A percentile compares a stretch with the other conserved stretches of the same genome.
Evolutionary conservation across 2,329 filamentous ascomycete species (phyloP).

Genomic region (Aaosphaeria arxii): DNA sequence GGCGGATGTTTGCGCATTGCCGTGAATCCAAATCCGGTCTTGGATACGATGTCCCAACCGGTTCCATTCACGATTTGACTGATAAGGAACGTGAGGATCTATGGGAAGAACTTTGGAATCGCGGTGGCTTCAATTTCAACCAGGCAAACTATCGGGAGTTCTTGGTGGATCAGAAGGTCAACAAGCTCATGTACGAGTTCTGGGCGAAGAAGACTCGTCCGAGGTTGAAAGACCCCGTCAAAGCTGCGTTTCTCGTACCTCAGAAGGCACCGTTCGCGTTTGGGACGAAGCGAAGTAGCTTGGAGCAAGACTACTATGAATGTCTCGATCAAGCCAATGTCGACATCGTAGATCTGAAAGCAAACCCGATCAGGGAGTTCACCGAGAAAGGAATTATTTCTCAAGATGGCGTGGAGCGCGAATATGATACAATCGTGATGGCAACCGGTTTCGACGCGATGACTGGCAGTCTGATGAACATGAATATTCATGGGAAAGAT

Average conservation of each 20-base stretch:
- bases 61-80: conserved; percentile 38
- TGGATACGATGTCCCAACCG: background rate
- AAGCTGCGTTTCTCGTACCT: conserved; percentile 37
- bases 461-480: conserved; percentile 15
- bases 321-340: conserved; percentile 41
- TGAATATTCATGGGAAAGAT: background rate
- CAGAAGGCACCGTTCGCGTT: conserved; percentile 15
- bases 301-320: conserved; percentile 29
- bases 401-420: conserved; percentile 39
- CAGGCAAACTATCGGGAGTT: conserved; percentile 30
- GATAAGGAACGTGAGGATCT: conserved; percentile 33
- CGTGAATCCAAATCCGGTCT: background rate
- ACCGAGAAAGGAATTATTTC: conserved; percentile 47
- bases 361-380: conserved; percentile 40
- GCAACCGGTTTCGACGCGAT: conserved; percentile 39
- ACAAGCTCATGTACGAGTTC: conserved; percentile 37
- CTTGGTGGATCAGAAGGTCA: conserved; percentile 29
- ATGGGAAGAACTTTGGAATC: conserved; percentile 32
- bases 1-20: background rate
- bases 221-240: conserved; percentile 32
- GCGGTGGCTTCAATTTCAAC: conserved; percentile 25
- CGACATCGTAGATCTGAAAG: conserved; percentile 38
- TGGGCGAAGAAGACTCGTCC: conserved; percentile 33
- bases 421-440: conserved; percentile 51
- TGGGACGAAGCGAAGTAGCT: background rate